Base-by-base conservation (phyloP, 768 basidiomycete species). In the Pulveroboletus sp. region DNA sequence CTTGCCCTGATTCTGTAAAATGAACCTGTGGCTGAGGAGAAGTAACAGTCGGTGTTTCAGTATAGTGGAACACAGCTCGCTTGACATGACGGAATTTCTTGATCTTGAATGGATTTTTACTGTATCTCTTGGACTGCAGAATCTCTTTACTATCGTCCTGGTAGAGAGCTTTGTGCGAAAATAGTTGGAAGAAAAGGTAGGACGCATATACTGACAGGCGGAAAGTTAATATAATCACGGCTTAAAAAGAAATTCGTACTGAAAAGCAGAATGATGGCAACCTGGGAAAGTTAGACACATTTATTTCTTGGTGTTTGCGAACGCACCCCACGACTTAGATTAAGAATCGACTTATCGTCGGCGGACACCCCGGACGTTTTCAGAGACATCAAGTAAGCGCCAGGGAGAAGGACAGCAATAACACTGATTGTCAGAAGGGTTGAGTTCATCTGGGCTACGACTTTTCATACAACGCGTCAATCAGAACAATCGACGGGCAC, bases 101-200 rank as follows among this genome's bases (percentile, higher is more conserved):
- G 9, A 59, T 1, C 40, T 53, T 51, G 49, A 68, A 71, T 19
- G 76, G 68, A 23, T 75, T 75, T 45, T 70, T 67, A 41, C 69
- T 52, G 45, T 83, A 78, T 49, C 67, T 69, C 54, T 5, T 63
- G 21, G 58, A 80, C 73, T 51, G 55, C 50, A 6, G 56, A 69
- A 27, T 72, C 70, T 56, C 69, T 49, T 75, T 62, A 1, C 53
- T 56, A 16, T 67, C 66, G 24, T 77, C 72, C 39, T 78, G 67
- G 61, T 88, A 93, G 14, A 93, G 73, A 54, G 81, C 72, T 5
- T 82, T 79, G 63, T 93, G 90, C 1, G 89, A 90, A 71, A 75
- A 86, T 4, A 90, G 71, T 63, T 91, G 90, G 68, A 92, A 92
- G 51, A 87, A 65, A 16, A 93, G 76, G 57, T 88, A 90, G n/a